Conservation (phyloP, 805 yeast species). For the Zygosaccharomyces bailii region DNA sequence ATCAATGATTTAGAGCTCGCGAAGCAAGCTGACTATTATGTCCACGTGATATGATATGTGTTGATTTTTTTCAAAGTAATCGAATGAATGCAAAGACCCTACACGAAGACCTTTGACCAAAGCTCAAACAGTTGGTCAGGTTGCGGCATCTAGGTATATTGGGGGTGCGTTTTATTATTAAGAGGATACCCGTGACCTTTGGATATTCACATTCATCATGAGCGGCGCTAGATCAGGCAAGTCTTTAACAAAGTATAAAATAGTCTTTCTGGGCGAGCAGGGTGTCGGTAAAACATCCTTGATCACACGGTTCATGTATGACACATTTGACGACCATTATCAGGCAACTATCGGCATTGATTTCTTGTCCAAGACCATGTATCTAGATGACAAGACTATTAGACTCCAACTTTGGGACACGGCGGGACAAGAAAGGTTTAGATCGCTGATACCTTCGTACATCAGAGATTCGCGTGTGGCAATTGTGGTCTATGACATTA, state of each 20-base stretch:
- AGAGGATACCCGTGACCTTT: background rate
- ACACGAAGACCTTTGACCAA: background rate
- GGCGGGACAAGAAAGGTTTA: slow-evolving; percentile 94
- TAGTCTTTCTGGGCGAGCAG: slow-evolving; percentile 95
- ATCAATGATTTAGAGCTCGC: background rate
- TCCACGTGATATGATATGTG: background rate
- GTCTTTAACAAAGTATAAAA: slow-evolving; percentile 63
- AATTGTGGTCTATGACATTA: slow-evolving; percentile 90
- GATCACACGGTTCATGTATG: slow-evolving; percentile 97
- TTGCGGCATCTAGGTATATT: background rate
- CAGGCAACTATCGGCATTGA: slow-evolving; percentile 96
- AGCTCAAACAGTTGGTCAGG: background rate
- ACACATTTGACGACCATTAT: slow-evolving; percentile 92
- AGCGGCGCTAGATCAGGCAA: slow-evolving; percentile 27
- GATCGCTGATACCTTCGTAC: slow-evolving; percentile 91
- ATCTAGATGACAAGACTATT: slow-evolving; percentile 91
- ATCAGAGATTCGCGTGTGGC: slow-evolving; percentile 98
- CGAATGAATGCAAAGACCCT: background rate
- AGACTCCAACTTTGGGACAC: slow-evolving; percentile 97
- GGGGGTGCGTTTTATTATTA: background rate
- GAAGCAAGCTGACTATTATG: background rate
- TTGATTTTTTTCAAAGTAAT: background rate
- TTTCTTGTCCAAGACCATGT: slow-evolving; percentile 90
- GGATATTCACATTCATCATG: slow-evolving; percentile 5
- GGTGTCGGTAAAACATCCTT: slow-evolving; percentile 95